A percentile compares a stretch with the other conserved stretches of the same genome.
Conservation (phyloP, 2,329 filamentous ascomycete species). For the Neophaeococcomyces aloes region DNA sequence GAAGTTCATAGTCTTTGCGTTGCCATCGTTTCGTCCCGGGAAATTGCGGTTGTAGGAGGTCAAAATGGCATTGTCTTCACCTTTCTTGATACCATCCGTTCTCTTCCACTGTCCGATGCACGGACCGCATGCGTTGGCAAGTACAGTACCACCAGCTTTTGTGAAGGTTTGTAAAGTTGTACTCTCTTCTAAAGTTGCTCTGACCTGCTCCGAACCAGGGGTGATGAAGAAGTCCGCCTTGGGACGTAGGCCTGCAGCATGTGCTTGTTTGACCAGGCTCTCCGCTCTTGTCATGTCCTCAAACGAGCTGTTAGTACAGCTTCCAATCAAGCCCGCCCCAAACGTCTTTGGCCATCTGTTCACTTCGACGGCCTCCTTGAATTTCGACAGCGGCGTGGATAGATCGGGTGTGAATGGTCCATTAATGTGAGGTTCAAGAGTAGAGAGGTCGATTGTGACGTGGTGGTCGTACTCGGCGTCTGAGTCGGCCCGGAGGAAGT, state of each 20-base stretch:
- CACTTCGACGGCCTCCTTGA: constrained; percentile 70
- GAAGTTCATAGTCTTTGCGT: constrained; percentile 97
- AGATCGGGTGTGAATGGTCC: constrained; percentile 94
- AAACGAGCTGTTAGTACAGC: constrained; percentile 98
- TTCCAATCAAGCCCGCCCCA: constrained; percentile 87
- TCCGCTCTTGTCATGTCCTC: constrained; percentile 97
- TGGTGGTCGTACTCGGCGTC: constrained; percentile 81
- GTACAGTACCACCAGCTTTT: constrained; percentile 72
- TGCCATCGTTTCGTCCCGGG: constrained; percentile 91
- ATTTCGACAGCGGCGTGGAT: constrained; percentile 81
- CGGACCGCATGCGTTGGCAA: constrained; percentile 90
- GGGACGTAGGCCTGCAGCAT: constrained; percentile 78
- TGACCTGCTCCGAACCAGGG: constrained; percentile 91
- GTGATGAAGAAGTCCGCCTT: constrained; percentile 91
- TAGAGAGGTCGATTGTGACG: constrained; percentile 80
- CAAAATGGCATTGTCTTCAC: constrained; percentile 84
- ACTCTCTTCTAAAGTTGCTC: constrained; percentile 84
- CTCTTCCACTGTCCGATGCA: constrained; percentile 86
- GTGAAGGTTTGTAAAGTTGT: constrained; percentile 77
- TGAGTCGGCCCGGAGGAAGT: constrained; percentile 64
- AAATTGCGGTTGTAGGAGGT: constrained; percentile 99
- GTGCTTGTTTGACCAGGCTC: constrained; percentile 82
- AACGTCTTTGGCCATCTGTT: constrained; percentile 87
- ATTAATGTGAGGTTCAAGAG: constrained; percentile 91
- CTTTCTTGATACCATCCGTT: constrained; percentile 73